These are phyloP conservation scores for Blastomyces gilchristii DNA, from an alignment of 2,329 filamentous ascomycete genomes.

Conservation along the genomic window DNA sequence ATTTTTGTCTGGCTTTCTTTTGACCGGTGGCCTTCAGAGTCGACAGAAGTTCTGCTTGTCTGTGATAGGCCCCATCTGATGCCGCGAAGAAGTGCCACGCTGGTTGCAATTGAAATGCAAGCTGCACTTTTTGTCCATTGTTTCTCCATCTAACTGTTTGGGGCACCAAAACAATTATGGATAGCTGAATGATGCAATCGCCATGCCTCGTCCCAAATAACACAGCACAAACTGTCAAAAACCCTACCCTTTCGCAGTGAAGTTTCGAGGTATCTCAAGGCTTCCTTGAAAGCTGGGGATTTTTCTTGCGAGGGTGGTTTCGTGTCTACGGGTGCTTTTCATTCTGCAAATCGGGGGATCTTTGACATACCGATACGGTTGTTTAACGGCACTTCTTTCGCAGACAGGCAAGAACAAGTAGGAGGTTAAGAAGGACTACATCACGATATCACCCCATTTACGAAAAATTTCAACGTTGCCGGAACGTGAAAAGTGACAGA, in stretches of 20 bases:
- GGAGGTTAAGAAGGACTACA: neutral
- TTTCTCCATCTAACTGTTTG: no score
- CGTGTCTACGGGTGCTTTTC: neutral
- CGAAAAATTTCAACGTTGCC: neutral
- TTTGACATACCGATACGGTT: neutral
- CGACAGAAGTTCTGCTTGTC: neutral
- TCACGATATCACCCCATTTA: neutral
- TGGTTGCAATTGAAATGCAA: slow-evolving; percentile 6
- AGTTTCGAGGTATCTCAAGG: neutral
- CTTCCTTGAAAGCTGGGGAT: neutral
- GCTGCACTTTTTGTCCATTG: neutral
- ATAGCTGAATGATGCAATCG: neutral
- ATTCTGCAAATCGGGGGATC: neutral
- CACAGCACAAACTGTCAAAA: neutral
- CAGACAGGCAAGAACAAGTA: neutral
- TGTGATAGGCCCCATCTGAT: neutral
- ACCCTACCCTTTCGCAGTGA: neutral
- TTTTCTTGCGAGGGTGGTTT: neutral
- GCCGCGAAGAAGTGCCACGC: neutral
- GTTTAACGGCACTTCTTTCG: neutral
- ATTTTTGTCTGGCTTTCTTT: neutral
- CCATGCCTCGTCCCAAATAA: neutral
- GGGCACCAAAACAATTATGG: neutral
- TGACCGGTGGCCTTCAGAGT: neutral
- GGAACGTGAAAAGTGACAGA: neutral